phyloP scores from a whole-genome alignment of 129 eudicot genomes.

The Flaveria ramosissima region DNA sequence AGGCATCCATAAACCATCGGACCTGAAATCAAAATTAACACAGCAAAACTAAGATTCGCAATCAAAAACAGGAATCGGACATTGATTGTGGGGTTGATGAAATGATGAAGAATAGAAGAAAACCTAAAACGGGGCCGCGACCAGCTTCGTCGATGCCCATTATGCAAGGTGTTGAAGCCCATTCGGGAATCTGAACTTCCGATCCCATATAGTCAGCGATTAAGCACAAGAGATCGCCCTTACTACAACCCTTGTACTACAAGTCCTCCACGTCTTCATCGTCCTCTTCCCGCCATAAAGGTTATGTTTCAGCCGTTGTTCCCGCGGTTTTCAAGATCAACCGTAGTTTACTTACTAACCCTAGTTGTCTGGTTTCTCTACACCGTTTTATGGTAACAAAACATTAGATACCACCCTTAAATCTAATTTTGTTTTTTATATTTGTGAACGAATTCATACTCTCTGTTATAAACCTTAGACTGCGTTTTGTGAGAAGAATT shows the following conservation, averaged over 20 bases:
- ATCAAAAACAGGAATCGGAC: neutral
- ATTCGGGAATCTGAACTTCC: conserved; percentile 49
- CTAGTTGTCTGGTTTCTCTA: neutral
- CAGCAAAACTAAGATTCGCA: conserved; percentile 1
- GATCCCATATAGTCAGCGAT: conserved; percentile 52
- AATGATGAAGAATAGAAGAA: neutral
- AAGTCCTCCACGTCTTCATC: neutral
- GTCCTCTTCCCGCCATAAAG: conserved; percentile 33
- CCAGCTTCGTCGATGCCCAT: conserved; percentile 99
- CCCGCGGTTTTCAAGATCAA: conserved; percentile 6
- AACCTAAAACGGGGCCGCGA: conserved; percentile 98
- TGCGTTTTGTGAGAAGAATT: no score
- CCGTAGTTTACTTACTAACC: conserved; percentile 11
- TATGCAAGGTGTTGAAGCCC: conserved; percentile 87
- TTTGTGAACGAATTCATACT: no score
- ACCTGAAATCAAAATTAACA: conserved; percentile 40
- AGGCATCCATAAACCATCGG: conserved; percentile 99
- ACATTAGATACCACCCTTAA: no score
- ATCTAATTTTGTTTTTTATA: no score
- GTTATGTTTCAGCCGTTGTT: neutral
- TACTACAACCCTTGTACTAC: neutral
- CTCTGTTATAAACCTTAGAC: no score
- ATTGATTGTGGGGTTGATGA: neutral
- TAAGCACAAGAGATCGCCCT: conserved; percentile 4
- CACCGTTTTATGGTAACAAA: no score